Evolutionary conservation across 1,284 basidiomycete genomes (phyloP), one percentile per base, ranked within the genome.

Genomic region (Golubevia pallescens): DNA sequence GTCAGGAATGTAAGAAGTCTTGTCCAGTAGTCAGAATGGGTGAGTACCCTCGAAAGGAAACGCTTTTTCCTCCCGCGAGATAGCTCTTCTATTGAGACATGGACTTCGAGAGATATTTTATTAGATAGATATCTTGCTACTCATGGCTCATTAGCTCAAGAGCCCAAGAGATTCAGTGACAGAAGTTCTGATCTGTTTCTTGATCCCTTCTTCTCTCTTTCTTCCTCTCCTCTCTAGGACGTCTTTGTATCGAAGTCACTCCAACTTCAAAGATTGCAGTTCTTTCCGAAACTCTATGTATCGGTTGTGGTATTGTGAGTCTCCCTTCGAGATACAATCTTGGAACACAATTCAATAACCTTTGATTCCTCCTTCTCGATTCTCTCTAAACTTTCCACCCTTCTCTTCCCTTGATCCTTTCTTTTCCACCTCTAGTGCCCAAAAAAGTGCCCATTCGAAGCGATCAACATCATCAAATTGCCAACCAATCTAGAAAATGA

Each of bases 391-490:
- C 57, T 48, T 59, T 23, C 24, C 48, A 6, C 32, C 48, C 16
- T 8, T 24, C 24, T 58, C n/a, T n/a, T 48, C 21, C 52, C 5
- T 56, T 2, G 3, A 2, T 55, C 10, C 28, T 56, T 20, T 57
- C 52, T 48, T 19, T 54, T 55, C 61, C n/a, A 32, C n/a, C 28
- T 51, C 21, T 60, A 59, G 54, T 85, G 82, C 70, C 72, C 77
- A 38, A 85, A 85, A 56, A 85, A 85, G 73, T 85, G 82, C 59
- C 82, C 82, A 21, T 85, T 85, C 55, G 82, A 85, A 61, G 82
- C 82, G 34, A 85, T 85, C 70, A 85, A 80, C 73, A 85, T 85
- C 56, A 82, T 85, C 74, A 85, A 85, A 67, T 73, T 84, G 32
- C 82, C 82, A 60, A 85, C 82, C 63, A 85, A 85, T 66, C 70